Conservation (phyloP, 352 stramenopile species). For the Globisporangium megalacanthum region DNA sequence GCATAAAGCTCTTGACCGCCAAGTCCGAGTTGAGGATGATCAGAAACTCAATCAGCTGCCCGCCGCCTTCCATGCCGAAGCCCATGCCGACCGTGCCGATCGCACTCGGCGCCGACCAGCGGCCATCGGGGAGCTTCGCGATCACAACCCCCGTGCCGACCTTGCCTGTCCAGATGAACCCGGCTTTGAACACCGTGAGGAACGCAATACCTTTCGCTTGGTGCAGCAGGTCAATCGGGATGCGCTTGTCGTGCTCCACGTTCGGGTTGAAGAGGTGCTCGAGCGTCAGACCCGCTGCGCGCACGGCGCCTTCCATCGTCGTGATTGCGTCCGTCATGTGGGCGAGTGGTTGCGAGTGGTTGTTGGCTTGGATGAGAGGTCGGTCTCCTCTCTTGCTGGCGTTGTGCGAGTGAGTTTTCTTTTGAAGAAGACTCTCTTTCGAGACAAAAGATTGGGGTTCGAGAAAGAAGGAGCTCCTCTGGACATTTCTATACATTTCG, state of each 20-base stretch:
- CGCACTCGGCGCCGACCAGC: slow-evolving; percentile 93
- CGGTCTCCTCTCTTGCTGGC: too few relatives aligned
- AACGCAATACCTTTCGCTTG: slow-evolving; percentile 89
- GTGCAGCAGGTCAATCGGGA: slow-evolving; percentile 88
- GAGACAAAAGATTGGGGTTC: too few relatives aligned
- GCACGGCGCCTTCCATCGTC: slow-evolving; percentile 89
- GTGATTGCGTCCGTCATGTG: slow-evolving; percentile 71
- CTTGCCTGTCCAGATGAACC: slow-evolving; percentile 84
- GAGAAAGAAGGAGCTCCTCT: too few relatives aligned
- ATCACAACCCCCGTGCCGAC: slow-evolving; percentile 92
- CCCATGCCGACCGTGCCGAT: slow-evolving; percentile 92
- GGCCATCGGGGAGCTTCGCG: slow-evolving; percentile 89
- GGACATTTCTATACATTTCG: too few relatives aligned
- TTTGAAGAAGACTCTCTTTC: too few relatives aligned
- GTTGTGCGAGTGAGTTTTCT: too few relatives aligned
- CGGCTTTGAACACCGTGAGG: slow-evolving; percentile 89
- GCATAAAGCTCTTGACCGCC: slow-evolving; percentile 89
- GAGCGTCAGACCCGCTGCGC: slow-evolving; percentile 85
- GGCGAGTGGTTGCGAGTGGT: background rate
- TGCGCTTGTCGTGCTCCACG: slow-evolving; percentile 81
- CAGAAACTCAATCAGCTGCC: slow-evolving; percentile 84
- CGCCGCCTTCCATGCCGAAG: slow-evolving; percentile 71
- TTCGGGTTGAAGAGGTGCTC: slow-evolving; percentile 89
- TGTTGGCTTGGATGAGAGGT: too few relatives aligned
- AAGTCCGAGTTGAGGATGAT: slow-evolving; percentile 93